Percentiles rank a stretch among this genome's conserved stretches.
phyloP scores from a whole-genome alignment of 129 eudicot genomes.

The Artemisia tridentata region DNA sequence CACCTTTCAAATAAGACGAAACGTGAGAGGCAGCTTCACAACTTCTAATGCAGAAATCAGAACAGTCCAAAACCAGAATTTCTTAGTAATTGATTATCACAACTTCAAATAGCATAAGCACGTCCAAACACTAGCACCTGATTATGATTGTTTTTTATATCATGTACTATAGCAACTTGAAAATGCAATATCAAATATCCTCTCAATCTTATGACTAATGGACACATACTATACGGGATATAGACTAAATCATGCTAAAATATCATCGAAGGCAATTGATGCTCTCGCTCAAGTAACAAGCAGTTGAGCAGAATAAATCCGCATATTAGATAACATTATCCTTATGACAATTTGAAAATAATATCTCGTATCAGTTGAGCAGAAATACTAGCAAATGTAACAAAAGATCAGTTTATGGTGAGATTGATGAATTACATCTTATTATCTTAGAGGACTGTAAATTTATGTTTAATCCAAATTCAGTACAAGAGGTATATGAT shows the following conservation, averaged over 20 bases:
- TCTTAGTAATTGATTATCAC: not conserved
- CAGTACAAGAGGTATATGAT: no score
- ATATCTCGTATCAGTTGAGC: constrained; percentile 8
- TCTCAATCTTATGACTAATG: not conserved
- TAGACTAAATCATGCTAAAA: not conserved
- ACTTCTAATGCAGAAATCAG: not conserved
- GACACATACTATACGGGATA: constrained; percentile 1
- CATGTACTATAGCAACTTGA: no score
- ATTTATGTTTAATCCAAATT: no score
- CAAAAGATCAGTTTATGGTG: constrained; percentile 13
- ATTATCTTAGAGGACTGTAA: no score
- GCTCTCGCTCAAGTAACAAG: not conserved
- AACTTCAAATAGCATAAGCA: not conserved
- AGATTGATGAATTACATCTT: constrained; percentile 1
- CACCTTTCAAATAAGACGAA: not conserved
- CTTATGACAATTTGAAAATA: not conserved
- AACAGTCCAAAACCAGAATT: no score
- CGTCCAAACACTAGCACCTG: not conserved
- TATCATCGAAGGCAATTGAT: not conserved
- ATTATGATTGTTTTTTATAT: no score
- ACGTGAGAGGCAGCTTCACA: not conserved
- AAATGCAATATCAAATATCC: no score
- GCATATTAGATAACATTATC: not conserved
- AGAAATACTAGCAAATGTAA: constrained; percentile 7
- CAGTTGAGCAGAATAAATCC: not conserved